These are phyloP conservation scores for Mycena polygramma DNA, from an alignment of 768 basidiomycete genomes.

Conservation along the genomic window DNA sequence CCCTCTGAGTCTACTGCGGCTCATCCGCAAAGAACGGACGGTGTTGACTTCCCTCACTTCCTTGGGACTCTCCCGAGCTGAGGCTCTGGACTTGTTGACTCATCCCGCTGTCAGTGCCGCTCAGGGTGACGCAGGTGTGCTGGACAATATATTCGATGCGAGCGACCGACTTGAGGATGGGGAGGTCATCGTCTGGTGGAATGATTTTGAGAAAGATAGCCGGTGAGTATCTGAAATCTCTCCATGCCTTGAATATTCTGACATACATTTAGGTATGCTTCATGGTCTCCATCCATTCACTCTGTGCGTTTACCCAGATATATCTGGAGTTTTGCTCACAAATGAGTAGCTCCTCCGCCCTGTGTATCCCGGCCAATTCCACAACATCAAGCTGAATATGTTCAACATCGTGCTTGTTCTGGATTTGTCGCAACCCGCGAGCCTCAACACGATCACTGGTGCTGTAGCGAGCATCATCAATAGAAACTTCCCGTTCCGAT, in stretches of 20 bases:
- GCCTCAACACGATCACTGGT: slow-evolving; percentile 72
- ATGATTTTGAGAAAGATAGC: slow-evolving; percentile 89
- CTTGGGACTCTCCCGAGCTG: slow-evolving; percentile 70
- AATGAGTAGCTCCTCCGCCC: slow-evolving; percentile 76
- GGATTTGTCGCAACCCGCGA: slow-evolving; percentile 77
- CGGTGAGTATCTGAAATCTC: slow-evolving; percentile 56
- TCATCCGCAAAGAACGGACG: slow-evolving; percentile 78
- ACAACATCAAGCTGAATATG: slow-evolving; percentile 79
- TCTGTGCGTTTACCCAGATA: slow-evolving; percentile 52
- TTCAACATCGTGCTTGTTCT: slow-evolving; percentile 87
- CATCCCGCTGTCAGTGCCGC: slow-evolving; percentile 69
- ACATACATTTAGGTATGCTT: slow-evolving; percentile 57
- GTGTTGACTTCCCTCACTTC: slow-evolving; percentile 70
- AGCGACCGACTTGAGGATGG: slow-evolving; percentile 89
- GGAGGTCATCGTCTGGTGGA: slow-evolving; percentile 85
- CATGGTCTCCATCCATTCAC: slow-evolving; percentile 65
- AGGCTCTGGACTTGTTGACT: slow-evolving; percentile 82
- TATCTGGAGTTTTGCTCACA: not conserved
- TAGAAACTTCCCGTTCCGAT: slow-evolving; percentile 81
- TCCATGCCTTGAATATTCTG: slow-evolving; percentile 19
- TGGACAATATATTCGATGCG: slow-evolving; percentile 90
- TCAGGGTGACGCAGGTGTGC: slow-evolving; percentile 60
- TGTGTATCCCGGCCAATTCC: slow-evolving; percentile 84
- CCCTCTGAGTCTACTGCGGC: slow-evolving; percentile 78
- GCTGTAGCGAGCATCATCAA: slow-evolving; percentile 79